Percentiles rank a stretch among this genome's conserved stretches.
phyloP scores from a whole-genome alignment of 345 rosid genomes.

The Aegle marmelos region DNA sequence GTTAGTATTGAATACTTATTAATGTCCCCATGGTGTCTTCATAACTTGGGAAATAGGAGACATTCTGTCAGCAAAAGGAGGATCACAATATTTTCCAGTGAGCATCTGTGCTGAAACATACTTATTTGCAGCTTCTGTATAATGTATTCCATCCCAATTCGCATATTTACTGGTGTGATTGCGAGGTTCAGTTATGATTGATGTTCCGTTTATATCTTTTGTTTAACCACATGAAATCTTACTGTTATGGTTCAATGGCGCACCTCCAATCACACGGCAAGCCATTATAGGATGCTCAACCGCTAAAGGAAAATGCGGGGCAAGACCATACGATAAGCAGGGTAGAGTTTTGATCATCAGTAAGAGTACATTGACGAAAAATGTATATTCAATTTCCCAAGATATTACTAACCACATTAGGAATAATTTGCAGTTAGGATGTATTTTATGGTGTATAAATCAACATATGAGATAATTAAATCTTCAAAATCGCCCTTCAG shows the following conservation, averaged over 20 bases:
- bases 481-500: conserved; percentile 56
- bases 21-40: conserved; percentile 10
- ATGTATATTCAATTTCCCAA: too few relatives aligned
- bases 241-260: conserved; percentile 72
- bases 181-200: conserved; percentile 63
- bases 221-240: conserved; percentile 73
- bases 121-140: conserved; percentile 87
- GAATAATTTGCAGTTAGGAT: conserved; percentile 69
- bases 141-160: conserved; percentile 94
- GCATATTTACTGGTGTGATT: conserved; percentile 73
- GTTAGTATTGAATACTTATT: conserved; percentile 6
- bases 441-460: conserved; percentile 72
- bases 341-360: neutral
- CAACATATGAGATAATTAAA: conserved; percentile 65
- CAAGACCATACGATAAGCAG: too few relatives aligned
- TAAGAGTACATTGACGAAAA: neutral
- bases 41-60: conserved; percentile 76
- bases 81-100: conserved; percentile 81
- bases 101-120: conserved; percentile 71
- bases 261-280: conserved; percentile 84
- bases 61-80: conserved; percentile 78
- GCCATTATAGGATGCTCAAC: conserved; percentile 87
- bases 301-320: conserved; percentile 23
- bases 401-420: conserved; percentile 50
- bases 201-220: conserved; percentile 59